These are phyloP conservation scores for Boletus coccyginus DNA, from an alignment of 768 basidiomycete species.

Conservation along the genomic window DNA sequence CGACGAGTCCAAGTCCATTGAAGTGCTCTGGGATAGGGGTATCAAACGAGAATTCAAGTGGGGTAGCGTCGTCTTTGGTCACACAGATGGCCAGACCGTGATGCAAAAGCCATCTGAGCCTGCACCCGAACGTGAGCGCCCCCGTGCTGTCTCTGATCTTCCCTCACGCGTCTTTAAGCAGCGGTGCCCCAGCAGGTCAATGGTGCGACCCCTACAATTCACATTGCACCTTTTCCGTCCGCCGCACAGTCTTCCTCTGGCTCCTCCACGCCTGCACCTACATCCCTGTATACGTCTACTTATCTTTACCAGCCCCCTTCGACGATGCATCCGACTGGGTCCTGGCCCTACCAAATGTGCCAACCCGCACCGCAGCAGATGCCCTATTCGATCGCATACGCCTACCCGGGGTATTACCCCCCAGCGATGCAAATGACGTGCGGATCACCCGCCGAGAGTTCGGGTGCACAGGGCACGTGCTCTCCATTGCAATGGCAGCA, in stretches of 20 bases:
- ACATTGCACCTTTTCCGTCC: slow-evolving; percentile 24
- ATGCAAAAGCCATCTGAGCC: slow-evolving; percentile 67
- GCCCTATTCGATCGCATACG: slow-evolving; percentile 21
- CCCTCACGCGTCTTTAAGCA: slow-evolving; percentile 4
- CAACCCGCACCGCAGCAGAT: slow-evolving; percentile 15
- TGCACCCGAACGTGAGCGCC: slow-evolving; percentile 46
- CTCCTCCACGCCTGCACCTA: slow-evolving; percentile 20
- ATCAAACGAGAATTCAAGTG: slow-evolving; percentile 78
- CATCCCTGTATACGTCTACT: slow-evolving; percentile 19
- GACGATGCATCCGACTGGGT: slow-evolving; percentile 20
- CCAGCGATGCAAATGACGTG: slow-evolving; percentile 7
- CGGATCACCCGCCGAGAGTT: slow-evolving; percentile 13
- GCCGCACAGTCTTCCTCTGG: slow-evolving; percentile 17
- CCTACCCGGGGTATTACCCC: slow-evolving; percentile 26
- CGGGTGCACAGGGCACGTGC: slow-evolving; percentile 24
- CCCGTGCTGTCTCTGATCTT: slow-evolving; percentile 2
- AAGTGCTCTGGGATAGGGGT: slow-evolving; percentile 79
- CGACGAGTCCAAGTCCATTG: slow-evolving; percentile 66
- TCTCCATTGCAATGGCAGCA: slow-evolving; percentile 35
- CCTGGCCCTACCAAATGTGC: slow-evolving; percentile 34
- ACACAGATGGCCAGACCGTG: slow-evolving; percentile 60
- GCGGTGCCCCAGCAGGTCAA: slow-evolving; percentile 16
- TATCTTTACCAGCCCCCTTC: slow-evolving; percentile 22
- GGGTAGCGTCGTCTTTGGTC: slow-evolving; percentile 78
- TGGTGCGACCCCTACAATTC: slow-evolving; percentile 18